Evolutionary conservation across 768 basidiomycete genomes (phyloP).

Genomic region (Suillus cothurnatus): DNA sequence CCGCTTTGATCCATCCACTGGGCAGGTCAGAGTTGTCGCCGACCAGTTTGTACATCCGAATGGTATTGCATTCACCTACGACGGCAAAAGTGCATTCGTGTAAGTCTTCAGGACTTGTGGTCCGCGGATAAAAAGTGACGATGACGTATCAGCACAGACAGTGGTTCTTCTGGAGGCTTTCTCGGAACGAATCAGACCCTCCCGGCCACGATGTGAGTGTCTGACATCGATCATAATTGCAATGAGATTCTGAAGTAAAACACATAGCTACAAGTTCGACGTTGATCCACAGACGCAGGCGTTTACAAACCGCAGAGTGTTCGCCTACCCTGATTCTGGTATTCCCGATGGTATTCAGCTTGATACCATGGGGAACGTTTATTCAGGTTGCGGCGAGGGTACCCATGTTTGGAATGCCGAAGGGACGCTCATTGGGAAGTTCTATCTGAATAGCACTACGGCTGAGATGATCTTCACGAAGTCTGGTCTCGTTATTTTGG

Average conservation of each 20-base stretch:
- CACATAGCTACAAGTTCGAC: conserved; percentile 64
- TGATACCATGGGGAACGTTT: conserved; percentile 67
- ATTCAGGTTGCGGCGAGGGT: conserved; percentile 69
- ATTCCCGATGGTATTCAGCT: conserved; percentile 69
- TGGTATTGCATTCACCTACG: conserved; percentile 71
- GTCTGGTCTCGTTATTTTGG: conserved; percentile 41
- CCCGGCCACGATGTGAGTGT: conserved; percentile 67
- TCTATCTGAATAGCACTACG: conserved; percentile 46
- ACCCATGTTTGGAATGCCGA: conserved; percentile 59
- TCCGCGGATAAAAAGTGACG: conserved; percentile 12
- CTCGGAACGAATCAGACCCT: conserved; percentile 54
- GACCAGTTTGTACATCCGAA: conserved; percentile 76
- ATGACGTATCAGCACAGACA: conserved; percentile 33
- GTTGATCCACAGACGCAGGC: conserved; percentile 55
- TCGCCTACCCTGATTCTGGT: conserved; percentile 68
- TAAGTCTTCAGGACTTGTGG: conserved; percentile 24
- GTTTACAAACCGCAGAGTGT: conserved; percentile 63
- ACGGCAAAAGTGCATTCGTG: conserved; percentile 71
- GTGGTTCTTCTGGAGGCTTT: conserved; percentile 40
- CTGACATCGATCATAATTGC: not conserved
- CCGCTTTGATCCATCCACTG: conserved; percentile 66
- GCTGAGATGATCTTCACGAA: conserved; percentile 46
- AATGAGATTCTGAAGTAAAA: not conserved
- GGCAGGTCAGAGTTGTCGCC: conserved; percentile 70
- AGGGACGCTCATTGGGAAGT: conserved; percentile 65